Evolutionary conservation across 2,329 filamentous ascomycete genomes (phyloP).

Genomic region (Colletotrichum trifolii): DNA sequence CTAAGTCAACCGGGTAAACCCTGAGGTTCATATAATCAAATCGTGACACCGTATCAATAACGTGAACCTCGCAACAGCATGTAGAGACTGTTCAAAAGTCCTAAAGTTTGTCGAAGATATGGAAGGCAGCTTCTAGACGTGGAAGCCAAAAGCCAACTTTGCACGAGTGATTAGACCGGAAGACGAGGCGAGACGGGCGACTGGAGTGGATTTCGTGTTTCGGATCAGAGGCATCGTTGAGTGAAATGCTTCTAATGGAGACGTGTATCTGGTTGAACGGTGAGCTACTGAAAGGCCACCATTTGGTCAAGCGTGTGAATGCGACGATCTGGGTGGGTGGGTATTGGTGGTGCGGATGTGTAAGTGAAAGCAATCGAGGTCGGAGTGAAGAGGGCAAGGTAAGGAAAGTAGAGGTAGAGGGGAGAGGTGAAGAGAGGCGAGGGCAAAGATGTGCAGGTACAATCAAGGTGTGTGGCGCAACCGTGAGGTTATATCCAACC

Average conservation of each 20-base stretch:
- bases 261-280: constrained; percentile 45
- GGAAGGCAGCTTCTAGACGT: constrained; percentile 57
- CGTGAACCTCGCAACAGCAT: constrained; percentile 55
- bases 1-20: constrained; percentile 47
- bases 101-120: constrained; percentile 52
- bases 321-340: constrained; percentile 25
- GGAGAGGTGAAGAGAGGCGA: constrained; percentile 14
- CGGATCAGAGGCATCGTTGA: constrained; percentile 70
- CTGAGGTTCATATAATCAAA: constrained; percentile 41
- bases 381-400: constrained; percentile 14
- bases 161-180: constrained; percentile 69
- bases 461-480: constrained; percentile 32
- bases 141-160: constrained; percentile 56
- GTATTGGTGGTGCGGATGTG: constrained; percentile 10
- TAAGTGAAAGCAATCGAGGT: constrained; percentile 14
- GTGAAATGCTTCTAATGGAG: constrained; percentile 45
- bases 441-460: constrained; percentile 27
- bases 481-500: constrained; percentile 36
- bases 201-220: constrained; percentile 62
- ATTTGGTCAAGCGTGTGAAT: constrained; percentile 39
- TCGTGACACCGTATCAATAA: constrained; percentile 49
- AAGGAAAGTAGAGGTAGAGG: not conserved
- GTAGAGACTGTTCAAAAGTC: constrained; percentile 49
- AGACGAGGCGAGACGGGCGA: constrained; percentile 71
- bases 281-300: constrained; percentile 44